phyloP scores from a whole-genome alignment of 176 grass and related monocot genomes.

The Oropetium thomaeum region DNA sequence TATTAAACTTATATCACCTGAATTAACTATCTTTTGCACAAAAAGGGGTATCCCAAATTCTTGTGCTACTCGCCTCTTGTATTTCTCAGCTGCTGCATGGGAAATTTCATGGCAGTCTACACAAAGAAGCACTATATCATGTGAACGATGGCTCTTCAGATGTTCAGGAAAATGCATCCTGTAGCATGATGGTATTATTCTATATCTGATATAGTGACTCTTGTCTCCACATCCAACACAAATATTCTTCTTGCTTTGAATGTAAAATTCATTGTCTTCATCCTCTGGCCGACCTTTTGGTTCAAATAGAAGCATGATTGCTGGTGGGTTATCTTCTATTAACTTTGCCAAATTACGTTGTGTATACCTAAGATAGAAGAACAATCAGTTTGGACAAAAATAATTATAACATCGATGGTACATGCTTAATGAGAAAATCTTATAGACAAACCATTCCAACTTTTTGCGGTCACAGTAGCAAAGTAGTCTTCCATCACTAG shows the following conservation, averaged over 20 bases:
- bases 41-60: slow-evolving; percentile 91
- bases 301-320: slow-evolving; percentile 97
- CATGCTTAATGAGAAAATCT: background rate
- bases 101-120: slow-evolving; percentile 92
- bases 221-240: slow-evolving; percentile 95
- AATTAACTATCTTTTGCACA: slow-evolving; percentile 89
- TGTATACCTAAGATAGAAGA: slow-evolving; percentile 62
- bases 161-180: slow-evolving; percentile 98
- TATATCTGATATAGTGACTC: slow-evolving; percentile 93
- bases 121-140: slow-evolving; percentile 97
- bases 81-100: slow-evolving; percentile 84
- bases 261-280: slow-evolving; percentile 93
- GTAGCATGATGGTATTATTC: slow-evolving; percentile 98
- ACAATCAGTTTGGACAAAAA: slow-evolving; percentile 21
- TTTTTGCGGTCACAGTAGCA: slow-evolving; percentile 97
- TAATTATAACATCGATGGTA: background rate
- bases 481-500: slow-evolving; percentile 92
- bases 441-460: slow-evolving; percentile 74
- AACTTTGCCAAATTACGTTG: slow-evolving; percentile 75
- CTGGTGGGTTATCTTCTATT: slow-evolving; percentile 81
- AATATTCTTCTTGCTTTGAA: slow-evolving; percentile 98
- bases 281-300: slow-evolving; percentile 95
- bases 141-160: slow-evolving; percentile 95
- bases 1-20: slow-evolving; percentile 57
- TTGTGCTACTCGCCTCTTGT: slow-evolving; percentile 74